Conservation (phyloP, 257 asterid genomes). For the Haberlea rhodopensis region DNA sequence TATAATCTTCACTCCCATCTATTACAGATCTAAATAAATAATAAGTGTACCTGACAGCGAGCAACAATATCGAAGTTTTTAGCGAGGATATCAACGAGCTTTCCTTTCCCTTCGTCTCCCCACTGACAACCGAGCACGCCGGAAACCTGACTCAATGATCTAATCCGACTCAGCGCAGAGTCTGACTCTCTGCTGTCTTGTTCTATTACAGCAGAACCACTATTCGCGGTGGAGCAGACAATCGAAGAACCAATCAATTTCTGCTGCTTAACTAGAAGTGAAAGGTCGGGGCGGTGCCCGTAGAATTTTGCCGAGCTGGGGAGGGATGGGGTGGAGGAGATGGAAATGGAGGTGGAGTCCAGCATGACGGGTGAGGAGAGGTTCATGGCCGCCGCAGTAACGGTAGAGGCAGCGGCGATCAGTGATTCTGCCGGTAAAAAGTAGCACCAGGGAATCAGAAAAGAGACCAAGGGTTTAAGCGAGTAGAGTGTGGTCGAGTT, state of each 20-base stretch:
- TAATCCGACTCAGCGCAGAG: constrained; percentile 49
- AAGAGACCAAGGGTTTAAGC: not conserved
- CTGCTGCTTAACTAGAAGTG: constrained; percentile 15
- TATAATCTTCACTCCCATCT: not conserved
- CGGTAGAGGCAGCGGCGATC: constrained; percentile 16
- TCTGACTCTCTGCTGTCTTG: constrained; percentile 31
- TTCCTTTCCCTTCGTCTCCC: constrained; percentile 99
- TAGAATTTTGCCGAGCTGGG: not conserved
- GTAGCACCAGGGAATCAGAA: not conserved
- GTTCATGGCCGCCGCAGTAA: constrained; percentile 45
- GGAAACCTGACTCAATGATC: constrained; percentile 82
- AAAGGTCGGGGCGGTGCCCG: not conserved
- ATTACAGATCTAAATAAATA: no score
- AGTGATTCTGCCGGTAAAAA: not conserved
- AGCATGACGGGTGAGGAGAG: constrained; percentile 36
- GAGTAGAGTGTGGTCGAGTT: no score
- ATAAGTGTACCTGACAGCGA: constrained; percentile 82
- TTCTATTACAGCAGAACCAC: constrained; percentile 34
- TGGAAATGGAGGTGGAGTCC: constrained; percentile 29
- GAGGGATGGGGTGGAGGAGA: constrained; percentile 23
- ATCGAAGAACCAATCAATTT: constrained; percentile 3
- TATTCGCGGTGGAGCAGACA: constrained; percentile 37
- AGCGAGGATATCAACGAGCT: constrained; percentile 88
- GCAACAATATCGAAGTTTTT: constrained; percentile 90
- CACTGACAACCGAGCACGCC: constrained; percentile 95